Evolutionary conservation across 345 rosid species (phyloP).

Genomic region (Lepidium africanum): DNA sequence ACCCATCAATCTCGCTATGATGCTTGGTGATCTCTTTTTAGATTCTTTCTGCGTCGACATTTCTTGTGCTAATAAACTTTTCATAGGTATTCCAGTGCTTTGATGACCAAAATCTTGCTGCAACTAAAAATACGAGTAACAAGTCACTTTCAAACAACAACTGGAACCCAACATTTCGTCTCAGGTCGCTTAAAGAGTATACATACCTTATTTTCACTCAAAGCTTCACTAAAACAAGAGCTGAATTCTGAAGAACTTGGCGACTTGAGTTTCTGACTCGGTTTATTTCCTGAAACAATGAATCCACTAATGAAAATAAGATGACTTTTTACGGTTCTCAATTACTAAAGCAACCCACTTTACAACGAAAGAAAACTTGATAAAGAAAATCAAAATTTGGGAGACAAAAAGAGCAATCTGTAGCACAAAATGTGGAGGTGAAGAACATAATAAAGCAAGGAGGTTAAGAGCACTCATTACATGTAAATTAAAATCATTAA

Average conservation of each 20-base stretch:
- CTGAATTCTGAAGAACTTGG: slow-evolving; percentile 43
- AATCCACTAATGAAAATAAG: slow-evolving; percentile 13
- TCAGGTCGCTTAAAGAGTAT: slow-evolving; percentile 14
- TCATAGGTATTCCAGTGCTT: slow-evolving; percentile 48
- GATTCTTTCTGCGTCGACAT: slow-evolving; percentile 69
- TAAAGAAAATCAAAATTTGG: not conserved
- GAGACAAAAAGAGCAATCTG: slow-evolving; percentile 20
- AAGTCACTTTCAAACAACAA: slow-evolving; percentile 17
- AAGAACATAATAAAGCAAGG: not conserved
- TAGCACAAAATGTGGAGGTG: slow-evolving; percentile 21
- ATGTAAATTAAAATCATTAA: slow-evolving; percentile 34
- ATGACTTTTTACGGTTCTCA: not conserved
- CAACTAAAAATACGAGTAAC: slow-evolving; percentile 35
- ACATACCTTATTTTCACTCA: slow-evolving; percentile 53
- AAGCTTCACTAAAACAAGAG: slow-evolving; percentile 34
- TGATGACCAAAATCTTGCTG: slow-evolving; percentile 34
- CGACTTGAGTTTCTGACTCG: slow-evolving; percentile 32
- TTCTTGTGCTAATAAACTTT: slow-evolving; percentile 71
- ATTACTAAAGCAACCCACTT: slow-evolving; percentile 18
- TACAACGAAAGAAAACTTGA: slow-evolving; percentile 17
- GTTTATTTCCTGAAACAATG: slow-evolving; percentile 58
- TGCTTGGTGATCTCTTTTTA: slow-evolving; percentile 67
- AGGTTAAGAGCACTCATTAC: slow-evolving; percentile 27
- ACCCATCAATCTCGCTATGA: slow-evolving; percentile 93
- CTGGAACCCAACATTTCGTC: not conserved